Base-by-base conservation (phyloP, 495 filamentous ascomycete species). In the Lasiosphaeriaceae sp. region DNA sequence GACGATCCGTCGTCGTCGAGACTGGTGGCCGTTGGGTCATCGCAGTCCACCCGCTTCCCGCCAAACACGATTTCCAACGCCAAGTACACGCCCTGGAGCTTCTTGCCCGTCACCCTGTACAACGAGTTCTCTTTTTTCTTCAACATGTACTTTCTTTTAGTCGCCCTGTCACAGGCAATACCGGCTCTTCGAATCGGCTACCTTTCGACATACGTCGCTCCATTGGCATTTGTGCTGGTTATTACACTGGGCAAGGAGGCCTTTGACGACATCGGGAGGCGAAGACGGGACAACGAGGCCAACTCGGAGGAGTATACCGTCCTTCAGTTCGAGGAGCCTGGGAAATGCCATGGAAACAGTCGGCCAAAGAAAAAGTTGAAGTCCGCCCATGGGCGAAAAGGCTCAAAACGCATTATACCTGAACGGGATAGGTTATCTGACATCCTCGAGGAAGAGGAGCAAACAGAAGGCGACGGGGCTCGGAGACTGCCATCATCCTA, bases 91-190 rank as follows among this genome's bases (percentile, higher is more conserved):
- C 83, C 90, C 0, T 90, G 90, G 79, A 94, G 86, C 57, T 99
- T 99, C 72, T 80, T 99, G 2, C 95, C 95, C 3, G 79, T 90
- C 22, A 97, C 95, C 0, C 77, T 97, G 12, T 99, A 96, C 69
- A 96, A 97, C 75, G 95, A 99, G 63, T 99, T 99, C 67, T 96
- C 91, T 46, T 97, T 97, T 75, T 99, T 99, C 74, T 96, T 97
- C 80, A 99, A 99, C 78, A 86, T 97, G 66, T 99, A 99, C 66
- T 99, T 97, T 70, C 80, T 99, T 8, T 80, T 97, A 6, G 95
- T 99, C 4, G 95, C 95, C 8, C 73, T 97, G 43, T 96, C 92
- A 14, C 95, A 99, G 73, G 86, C 89, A 39, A 89, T 99, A 55
- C 91, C 92, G 16, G 79, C 89, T 8, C 71, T 99, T 41, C 83